Base-by-base conservation (phyloP, 352 stramenopile species). In the Globisporangium echinulatum region DNA sequence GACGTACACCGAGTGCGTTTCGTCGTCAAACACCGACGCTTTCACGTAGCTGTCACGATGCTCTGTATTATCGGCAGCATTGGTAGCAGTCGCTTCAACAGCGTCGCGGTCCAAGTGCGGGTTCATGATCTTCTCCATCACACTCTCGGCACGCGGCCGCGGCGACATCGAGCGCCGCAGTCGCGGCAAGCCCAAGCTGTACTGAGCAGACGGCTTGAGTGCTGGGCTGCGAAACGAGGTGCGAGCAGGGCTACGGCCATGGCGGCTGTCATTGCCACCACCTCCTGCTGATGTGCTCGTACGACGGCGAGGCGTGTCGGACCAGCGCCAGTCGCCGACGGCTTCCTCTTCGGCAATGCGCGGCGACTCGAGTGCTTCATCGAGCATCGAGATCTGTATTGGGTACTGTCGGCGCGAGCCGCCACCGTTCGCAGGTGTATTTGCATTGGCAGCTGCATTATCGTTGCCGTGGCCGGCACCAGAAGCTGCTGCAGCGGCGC, bases 1-100 rank as follows among this genome's bases (percentile, higher is more conserved):
- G 46, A 92, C 74, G 65, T 92, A 92, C n/a, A 85, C 74, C 52
- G 83, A 90, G 63, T 92, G 83, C 56, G 88, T 79, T 56, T 82
- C 75, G 48, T 76, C 71, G 56, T 92, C 70, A 51, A 90, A 92
- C 10, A 72, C 77, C 33, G 75, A 58, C 11, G 74, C 68, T 59
- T 89, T 89, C 49, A 67, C 69, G 63, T 82, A 82, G 38, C 19
- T 25, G 19, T 25, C 19, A 25, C 19, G 19, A 25, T 25, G 19
- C 19, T 25, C 19, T 25, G 19, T 25, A 25, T 25, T 25, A 1
- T 25, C 19, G 1, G 19, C 19, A 25, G 19, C 19, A 25, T 25
- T 25, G 19, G 19, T 25, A 25, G 19, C 19, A 25, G 19, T 25
- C 19, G 19, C 19, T 25, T 25, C 19, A 25, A 25, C 19, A 19